phyloP scores from a whole-genome alignment of 2,329 filamentous ascomycete species.

The Ophiostoma australiae region DNA sequence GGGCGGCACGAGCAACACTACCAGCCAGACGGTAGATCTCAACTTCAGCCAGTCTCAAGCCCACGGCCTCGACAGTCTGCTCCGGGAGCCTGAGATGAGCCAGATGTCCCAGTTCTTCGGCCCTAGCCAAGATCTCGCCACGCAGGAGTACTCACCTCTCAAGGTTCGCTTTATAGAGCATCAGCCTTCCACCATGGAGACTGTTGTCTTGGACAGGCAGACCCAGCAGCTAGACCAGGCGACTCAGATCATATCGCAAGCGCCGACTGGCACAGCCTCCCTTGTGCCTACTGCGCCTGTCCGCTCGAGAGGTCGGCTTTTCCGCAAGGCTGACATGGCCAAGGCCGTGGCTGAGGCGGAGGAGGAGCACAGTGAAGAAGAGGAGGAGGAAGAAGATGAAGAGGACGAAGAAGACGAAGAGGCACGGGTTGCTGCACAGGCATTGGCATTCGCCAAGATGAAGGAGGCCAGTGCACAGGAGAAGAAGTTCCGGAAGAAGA shows the following conservation, averaged over 20 bases:
- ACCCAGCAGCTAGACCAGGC: conserved; percentile 5
- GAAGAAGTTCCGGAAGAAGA: conserved; percentile 71
- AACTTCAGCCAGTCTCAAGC: conserved; percentile 58
- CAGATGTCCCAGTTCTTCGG: conserved; percentile 67
- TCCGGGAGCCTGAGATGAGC: conserved; percentile 46
- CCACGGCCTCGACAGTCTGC: conserved; percentile 53
- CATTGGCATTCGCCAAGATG: conserved; percentile 36
- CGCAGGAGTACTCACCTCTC: conserved; percentile 67
- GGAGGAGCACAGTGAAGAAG: conserved; percentile 32
- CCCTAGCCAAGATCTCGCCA: conserved; percentile 75
- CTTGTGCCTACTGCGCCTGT: neutral
- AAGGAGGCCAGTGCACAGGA: conserved; percentile 31
- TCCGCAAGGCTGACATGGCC: conserved; percentile 40
- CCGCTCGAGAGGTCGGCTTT: conserved; percentile 55
- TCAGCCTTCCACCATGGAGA: conserved; percentile 66
- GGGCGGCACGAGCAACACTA: conserved; percentile 29
- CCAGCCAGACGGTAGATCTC: conserved; percentile 44
- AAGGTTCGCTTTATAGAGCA: conserved; percentile 60
- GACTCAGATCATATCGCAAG: conserved; percentile 35
- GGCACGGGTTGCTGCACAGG: conserved; percentile 30
- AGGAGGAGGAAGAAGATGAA: conserved; percentile 29
- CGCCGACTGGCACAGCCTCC: conserved; percentile 26
- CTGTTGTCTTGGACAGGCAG: conserved; percentile 49
- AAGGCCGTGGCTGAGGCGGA: conserved; percentile 39
- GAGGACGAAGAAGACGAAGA: conserved; percentile 25